Base-by-base conservation (phyloP, 257 asterid species). In the Plantago major region DNA sequence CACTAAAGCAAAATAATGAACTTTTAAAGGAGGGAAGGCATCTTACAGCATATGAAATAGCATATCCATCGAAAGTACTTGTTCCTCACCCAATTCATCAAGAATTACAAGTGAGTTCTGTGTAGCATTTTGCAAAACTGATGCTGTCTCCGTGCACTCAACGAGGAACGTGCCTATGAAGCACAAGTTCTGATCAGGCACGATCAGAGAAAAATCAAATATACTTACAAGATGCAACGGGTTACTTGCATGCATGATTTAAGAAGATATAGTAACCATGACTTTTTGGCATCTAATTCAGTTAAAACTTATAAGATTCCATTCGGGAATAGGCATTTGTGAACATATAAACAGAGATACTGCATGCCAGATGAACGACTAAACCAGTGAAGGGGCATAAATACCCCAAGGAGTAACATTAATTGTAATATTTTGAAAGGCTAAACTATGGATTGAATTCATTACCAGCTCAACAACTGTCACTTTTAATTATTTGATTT, bases 11-110 rank as follows among this genome's bases (percentile, higher is more conserved):
- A 58, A 59, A 42, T 51, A 63, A 62, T 46, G 44, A 71, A 69
- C 40, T 10, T 4, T 11, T 0, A n/a, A 11, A 9, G 11, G 22
- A 5, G n/a, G 37, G 17, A 57, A 40, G 55, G 62, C 48, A 67
- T 68, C 99, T 86, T 74, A 92, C 99, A 67, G 99, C 95, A 76
- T 89, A 89, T 50, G 99, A 96, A 45, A 92, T 89, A 63, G 99
- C 95, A 59, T 92, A 92, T 73, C 97, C 99, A 72, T 92, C 97
- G 59, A 86, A 92, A 33, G 99, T 92, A 77, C 99, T 92, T 1
- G 99, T 92, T 69, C 99, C 99, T 76, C 99, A 68, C 97, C 97
- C 89, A 92, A 78, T 71, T 92, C 99, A 73, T 92, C 99, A 69
- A 92, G 94, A 78, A 92, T 80, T 62, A 92, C 99, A 45, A 92